A percentile compares a stretch with the other conserved stretches of the same genome.
These are phyloP conservation scores for Claviceps maximensis DNA, from an alignment of 2,329 filamentous ascomycete genomes.

Conservation along the genomic window DNA sequence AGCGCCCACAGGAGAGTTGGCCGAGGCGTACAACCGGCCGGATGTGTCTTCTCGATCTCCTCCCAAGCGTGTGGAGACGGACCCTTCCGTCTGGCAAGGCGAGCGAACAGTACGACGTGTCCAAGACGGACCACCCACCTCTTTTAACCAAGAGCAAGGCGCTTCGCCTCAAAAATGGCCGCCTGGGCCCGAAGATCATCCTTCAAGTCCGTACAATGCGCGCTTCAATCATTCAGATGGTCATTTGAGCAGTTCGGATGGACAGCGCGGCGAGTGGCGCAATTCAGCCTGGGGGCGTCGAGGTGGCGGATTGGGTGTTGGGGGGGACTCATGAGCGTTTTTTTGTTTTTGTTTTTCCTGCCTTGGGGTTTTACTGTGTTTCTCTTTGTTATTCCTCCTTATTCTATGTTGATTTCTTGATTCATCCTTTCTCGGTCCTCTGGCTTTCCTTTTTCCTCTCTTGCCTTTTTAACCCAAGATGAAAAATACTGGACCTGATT, in stretches of 20 bases:
- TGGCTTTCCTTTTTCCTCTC: background rate
- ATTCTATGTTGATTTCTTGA: background rate
- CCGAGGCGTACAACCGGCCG: constrained; percentile 42
- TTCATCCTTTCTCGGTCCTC: background rate
- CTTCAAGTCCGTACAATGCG: constrained; percentile 26
- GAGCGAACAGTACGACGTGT: constrained; percentile 76
- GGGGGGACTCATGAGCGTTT: constrained; percentile 24
- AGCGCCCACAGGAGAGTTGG: constrained; percentile 46
- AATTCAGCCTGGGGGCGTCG: constrained; percentile 42
- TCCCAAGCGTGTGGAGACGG: constrained; percentile 65
- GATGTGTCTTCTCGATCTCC: constrained; percentile 43
- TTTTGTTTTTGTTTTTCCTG: background rate
- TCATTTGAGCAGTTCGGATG: constrained; percentile 25
- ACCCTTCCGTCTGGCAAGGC: constrained; percentile 70
- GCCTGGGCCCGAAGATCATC: constrained; percentile 30
- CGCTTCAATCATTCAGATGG: constrained; percentile 33
- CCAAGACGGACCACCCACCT: constrained; percentile 38
- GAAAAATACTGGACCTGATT: no score
- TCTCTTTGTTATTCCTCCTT: background rate
- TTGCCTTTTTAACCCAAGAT: no score
- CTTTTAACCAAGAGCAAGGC: constrained; percentile 24
- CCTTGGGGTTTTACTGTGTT: background rate
- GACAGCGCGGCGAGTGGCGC: constrained; percentile 41
- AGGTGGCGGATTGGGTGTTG: constrained; percentile 36
- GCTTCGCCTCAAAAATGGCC: constrained; percentile 37